Conservation (phyloP, 257 asterid genomes). For the Plantago ovata region DNA sequence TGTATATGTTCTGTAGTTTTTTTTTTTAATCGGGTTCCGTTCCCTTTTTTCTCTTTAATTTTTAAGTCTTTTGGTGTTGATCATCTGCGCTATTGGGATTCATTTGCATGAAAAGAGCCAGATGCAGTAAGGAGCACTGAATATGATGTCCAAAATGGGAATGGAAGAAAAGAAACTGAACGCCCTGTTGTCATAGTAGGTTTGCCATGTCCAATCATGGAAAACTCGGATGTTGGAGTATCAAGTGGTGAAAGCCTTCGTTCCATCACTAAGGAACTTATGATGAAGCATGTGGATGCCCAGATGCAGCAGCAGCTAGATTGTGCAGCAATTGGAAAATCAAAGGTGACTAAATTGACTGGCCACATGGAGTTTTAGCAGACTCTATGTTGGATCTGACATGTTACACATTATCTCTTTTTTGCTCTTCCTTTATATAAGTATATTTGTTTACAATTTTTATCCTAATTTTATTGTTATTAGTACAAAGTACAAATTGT, state of each 20-base stretch:
- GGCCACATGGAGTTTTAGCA: slow-evolving; percentile 14
- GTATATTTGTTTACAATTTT: too few relatives aligned
- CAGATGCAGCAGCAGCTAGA: slow-evolving; percentile 24
- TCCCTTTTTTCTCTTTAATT: not conserved
- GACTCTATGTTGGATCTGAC: not conserved
- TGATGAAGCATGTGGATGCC: slow-evolving; percentile 27
- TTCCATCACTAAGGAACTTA: slow-evolving; percentile 26
- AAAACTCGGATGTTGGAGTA: slow-evolving; percentile 30
- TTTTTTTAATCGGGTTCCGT: slow-evolving; percentile 30
- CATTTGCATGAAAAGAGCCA: slow-evolving; percentile 10
- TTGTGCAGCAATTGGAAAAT: slow-evolving; percentile 16
- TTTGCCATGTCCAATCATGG: slow-evolving; percentile 48
- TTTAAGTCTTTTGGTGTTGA: not conserved
- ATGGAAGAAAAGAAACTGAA: slow-evolving; percentile 24
- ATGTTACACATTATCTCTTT: not conserved
- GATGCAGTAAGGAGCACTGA: slow-evolving; percentile 15
- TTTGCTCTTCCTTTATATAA: not conserved
- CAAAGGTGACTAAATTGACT: slow-evolving; percentile 31
- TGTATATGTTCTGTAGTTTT: not conserved
- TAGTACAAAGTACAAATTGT: too few relatives aligned
- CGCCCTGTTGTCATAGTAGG: slow-evolving; percentile 45
- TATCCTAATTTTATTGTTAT: too few relatives aligned
- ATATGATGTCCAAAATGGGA: slow-evolving; percentile 28
- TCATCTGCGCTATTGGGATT: slow-evolving; percentile 20
- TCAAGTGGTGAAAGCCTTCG: slow-evolving; percentile 20